phyloP scores from a whole-genome alignment of 2,329 filamentous ascomycete species.

The Ophiostoma populinum region DNA sequence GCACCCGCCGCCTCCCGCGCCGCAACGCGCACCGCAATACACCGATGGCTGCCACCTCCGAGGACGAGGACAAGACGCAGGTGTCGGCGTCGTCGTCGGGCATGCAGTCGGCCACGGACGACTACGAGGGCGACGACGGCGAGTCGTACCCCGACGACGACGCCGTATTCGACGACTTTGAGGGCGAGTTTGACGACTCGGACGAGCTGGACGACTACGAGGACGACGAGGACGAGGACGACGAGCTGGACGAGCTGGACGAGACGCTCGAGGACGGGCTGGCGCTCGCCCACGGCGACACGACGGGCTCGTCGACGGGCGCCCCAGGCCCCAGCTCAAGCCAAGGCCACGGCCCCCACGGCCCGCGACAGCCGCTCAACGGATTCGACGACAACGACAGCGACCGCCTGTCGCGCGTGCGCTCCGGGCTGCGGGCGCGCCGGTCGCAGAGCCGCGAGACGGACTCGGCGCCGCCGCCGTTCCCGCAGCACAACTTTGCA shows the following conservation, averaged over 20 bases:
- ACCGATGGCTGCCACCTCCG: conserved; percentile 7
- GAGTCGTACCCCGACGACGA: conserved; percentile 13
- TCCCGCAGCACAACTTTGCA: conserved; percentile 37
- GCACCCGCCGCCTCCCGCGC: too few relatives aligned
- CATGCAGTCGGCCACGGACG: conserved; percentile 8
- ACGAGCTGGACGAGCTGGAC: conserved; percentile 16
- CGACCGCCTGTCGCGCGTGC: conserved; percentile 7
- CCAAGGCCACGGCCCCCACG: too few relatives aligned
- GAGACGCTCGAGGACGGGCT: conserved; percentile 15
- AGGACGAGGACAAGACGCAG: conserved; percentile 11
- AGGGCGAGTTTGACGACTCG: conserved; percentile 12
- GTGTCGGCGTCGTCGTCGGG: conserved; percentile 10
- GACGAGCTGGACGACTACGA: conserved; percentile 13
- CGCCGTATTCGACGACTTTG: conserved; percentile 7
- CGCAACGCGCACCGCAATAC: too few relatives aligned
- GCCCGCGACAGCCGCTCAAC: conserved; percentile 8
- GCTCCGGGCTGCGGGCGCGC: neutral
- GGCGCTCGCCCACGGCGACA: neutral
- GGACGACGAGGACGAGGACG: conserved; percentile 16
- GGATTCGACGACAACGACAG: conserved; percentile 16
- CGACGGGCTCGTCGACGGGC: neutral
- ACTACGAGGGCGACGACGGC: conserved; percentile 13
- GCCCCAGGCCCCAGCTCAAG: too few relatives aligned
- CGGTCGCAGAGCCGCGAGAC: neutral
- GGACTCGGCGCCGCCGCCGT: conserved; percentile 21